Evolutionary conservation across 192 early-diverging fungal genomes (phyloP), one percentile per base, ranked within the genome.

Genomic region (Chytriomyces hyalinus): DNA sequence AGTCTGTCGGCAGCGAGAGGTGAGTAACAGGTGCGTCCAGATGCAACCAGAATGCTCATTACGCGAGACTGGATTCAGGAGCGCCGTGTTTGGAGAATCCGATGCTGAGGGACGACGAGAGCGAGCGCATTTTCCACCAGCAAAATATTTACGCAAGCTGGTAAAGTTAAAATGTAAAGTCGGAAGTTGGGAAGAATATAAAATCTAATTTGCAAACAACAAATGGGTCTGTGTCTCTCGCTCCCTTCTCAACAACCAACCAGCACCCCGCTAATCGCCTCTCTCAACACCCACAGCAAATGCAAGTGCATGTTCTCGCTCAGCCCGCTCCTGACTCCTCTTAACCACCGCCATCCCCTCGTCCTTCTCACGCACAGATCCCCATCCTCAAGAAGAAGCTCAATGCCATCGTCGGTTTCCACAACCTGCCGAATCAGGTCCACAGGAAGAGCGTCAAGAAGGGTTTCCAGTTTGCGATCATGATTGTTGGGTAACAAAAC

Each of bases 361-460:
- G 47, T 15, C 26, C n/a, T 4, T 8, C 44, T 15, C 9, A 6
- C 11, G 22, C 22, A 10, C 73, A 87, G 82, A 78, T 85, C 70
- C 80, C 85, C 43, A 83, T 88, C 48, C 80, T 80, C 45, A 89
- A 89, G 78, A 87, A 85, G 80, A 89, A 89, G 80, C 84, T 87
- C 49, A 81, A 83, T 53, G 82, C 79, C 43, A 84, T 83, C 68
- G 88, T 89, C 24, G 88, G 88, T 62, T 89, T 89, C 84, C 83
- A 85, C 80, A 87, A 86, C 75, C 81, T 89, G 71, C 86, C 87
- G 49, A 87, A 89, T 80, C 85, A 89, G 77, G 82, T 85, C 50
- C 85, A 94, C 80, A 91, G 95, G 88, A 98, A 98, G 88, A 94
- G 93, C 70, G 91, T 95, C 78, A 98, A 97, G 85, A 97, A 97